phyloP scores from a whole-genome alignment of 331 rosid species.

The Stylosanthes scabra region DNA sequence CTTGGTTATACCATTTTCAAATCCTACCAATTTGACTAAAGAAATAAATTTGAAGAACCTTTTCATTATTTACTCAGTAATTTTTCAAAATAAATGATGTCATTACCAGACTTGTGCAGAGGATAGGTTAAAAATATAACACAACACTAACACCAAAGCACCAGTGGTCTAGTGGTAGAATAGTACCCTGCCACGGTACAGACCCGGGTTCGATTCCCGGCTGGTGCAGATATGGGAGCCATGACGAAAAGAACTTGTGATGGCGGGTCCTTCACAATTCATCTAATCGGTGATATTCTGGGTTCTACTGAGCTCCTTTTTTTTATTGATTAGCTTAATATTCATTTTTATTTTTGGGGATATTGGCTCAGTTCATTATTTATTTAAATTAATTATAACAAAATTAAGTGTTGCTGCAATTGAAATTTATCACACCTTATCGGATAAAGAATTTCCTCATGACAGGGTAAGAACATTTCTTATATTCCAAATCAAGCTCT shows the following conservation, averaged over 20 bases:
- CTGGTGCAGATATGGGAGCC: neutral
- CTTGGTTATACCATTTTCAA: too few species aligned
- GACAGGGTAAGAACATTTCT: neutral
- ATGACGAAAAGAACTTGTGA: neutral
- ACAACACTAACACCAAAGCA: neutral
- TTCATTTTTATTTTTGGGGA: too few species aligned
- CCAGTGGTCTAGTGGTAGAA: constrained; percentile 60
- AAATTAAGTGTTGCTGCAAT: too few species aligned
- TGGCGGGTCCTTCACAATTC: neutral
- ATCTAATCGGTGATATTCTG: neutral
- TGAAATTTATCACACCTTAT: too few species aligned
- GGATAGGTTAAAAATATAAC: too few species aligned
- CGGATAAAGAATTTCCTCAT: neutral
- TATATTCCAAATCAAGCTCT: neutral
- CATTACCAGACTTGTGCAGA: too few species aligned
- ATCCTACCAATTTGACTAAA: too few species aligned
- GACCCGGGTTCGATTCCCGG: constrained; percentile 60
- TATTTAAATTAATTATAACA: too few species aligned
- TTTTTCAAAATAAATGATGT: too few species aligned
- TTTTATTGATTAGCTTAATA: neutral
- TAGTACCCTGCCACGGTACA: constrained; percentile 61
- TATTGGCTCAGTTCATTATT: too few species aligned
- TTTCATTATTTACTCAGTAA: too few species aligned
- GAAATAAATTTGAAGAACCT: too few species aligned
- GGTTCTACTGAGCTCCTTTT: neutral